A percentile compares a stretch with the other conserved stretches of the same genome.
Conservation (phyloP, 2,329 filamentous ascomycete species). For the Xylariaceae sp. region DNA sequence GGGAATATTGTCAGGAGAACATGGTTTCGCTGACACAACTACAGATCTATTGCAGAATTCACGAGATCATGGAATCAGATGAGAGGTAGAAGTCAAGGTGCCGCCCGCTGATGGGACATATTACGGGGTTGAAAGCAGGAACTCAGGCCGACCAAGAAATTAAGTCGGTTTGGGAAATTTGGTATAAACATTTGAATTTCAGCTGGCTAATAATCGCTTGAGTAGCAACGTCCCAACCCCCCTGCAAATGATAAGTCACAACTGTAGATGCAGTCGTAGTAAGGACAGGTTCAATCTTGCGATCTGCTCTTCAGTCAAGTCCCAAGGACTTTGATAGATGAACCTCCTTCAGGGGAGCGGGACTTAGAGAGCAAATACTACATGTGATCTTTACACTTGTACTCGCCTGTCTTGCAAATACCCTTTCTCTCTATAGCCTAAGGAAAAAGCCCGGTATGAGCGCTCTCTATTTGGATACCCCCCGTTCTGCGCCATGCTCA, state of each 20-base stretch:
- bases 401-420: background rate
- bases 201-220: background rate
- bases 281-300: slow-evolving; percentile 2
- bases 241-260: slow-evolving; percentile 22
- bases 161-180: background rate
- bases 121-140: too few relatives aligned
- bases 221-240: background rate
- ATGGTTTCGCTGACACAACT: too few relatives aligned
- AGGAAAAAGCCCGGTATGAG: background rate
- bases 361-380: too few relatives aligned
- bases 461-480: slow-evolving; percentile 2
- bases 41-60: too few relatives aligned
- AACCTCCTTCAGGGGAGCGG: too few relatives aligned
- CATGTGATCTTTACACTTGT: background rate
- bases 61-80: too few relatives aligned
- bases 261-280: slow-evolving; percentile 8
- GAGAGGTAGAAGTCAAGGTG: too few relatives aligned
- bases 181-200: background rate
- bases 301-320: background rate
- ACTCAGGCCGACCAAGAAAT: too few relatives aligned
- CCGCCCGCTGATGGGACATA: too few relatives aligned
- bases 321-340: background rate
- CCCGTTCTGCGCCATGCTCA: slow-evolving; percentile 7
- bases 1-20: too few relatives aligned
- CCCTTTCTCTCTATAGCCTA: background rate